Evolutionary conservation across 164 flowering plant genomes (phyloP), one percentile per base, ranked within the genome.

Genomic region (Aristolochia fimbriata): DNA sequence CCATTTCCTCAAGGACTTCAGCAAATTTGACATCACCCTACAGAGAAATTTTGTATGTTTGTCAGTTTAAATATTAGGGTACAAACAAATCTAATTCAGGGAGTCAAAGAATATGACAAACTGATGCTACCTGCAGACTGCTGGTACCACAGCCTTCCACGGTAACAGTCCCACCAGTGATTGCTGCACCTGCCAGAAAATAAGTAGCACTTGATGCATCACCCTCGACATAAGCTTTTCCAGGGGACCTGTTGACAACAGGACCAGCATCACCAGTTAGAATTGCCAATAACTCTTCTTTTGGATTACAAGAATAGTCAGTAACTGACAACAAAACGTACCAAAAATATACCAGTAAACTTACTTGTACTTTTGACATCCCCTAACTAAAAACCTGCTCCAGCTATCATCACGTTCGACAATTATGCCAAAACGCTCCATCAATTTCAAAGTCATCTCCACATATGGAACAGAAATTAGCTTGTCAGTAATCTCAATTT

Each of bases 131-230:
- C 97, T 94, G 97, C 64, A 94, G 87, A 71, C 99, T 94, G 74
- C 82, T 85, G 65, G 97, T 88, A 20, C 99, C 99, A 72, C 97
- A 94, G 57, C 99, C 99, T 80, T 91, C 93, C 64, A 94, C 97
- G 21, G 96, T 94, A 47, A 94, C 75, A 20, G 97, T 94, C 57
- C 99, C 99, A 67, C 99, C 99, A 63, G 97, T 94, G 65, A 94
- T 71, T 47, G 97, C 99, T 15, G 96, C 99, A 65, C 99, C 99
- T 22, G 95, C 99, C 21, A 94, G 82, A 78, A 94, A 94, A 78
- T 94, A 94, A 77, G 97, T 94, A 37, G 99, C 99, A 76, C 99
- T 94, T 56, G 99, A 94, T 63, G 99, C 99, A 80, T 94, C 99
- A 54, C 99, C 99, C 79, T 94, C 99, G 30, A 94, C 99, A 73